These are phyloP conservation scores for Cryptococcus floricola DNA, from an alignment of 1,284 basidiomycete genomes.

Conservation along the genomic window DNA sequence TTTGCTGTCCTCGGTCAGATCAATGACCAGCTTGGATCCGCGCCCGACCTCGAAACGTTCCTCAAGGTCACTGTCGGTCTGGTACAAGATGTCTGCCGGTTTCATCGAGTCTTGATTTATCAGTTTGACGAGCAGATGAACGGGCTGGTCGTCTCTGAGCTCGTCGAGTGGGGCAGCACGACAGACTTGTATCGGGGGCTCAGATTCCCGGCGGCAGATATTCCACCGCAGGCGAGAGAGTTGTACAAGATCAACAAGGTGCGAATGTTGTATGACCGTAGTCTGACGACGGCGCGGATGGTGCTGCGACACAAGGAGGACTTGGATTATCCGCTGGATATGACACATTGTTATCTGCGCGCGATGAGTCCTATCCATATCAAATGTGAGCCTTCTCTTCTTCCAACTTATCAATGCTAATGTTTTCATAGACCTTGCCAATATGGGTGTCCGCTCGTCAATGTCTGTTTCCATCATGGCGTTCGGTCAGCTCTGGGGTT, in stretches of 20 bases:
- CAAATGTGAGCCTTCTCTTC: constrained; percentile 58
- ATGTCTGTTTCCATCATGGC: constrained; percentile 87
- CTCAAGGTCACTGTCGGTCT: constrained; percentile 75
- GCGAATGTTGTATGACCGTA: constrained; percentile 73
- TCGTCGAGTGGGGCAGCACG: constrained; percentile 76
- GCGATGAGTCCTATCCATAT: constrained; percentile 89
- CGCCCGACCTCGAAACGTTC: constrained; percentile 67
- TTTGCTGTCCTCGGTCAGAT: constrained; percentile 77
- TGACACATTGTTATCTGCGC: constrained; percentile 81
- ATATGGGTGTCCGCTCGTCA: constrained; percentile 75
- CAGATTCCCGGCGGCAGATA: constrained; percentile 59
- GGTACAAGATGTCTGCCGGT: constrained; percentile 76
- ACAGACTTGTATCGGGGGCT: constrained; percentile 66
- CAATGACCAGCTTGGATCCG: constrained; percentile 74
- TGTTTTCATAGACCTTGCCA: constrained; percentile 59
- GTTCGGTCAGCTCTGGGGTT: constrained; percentile 78
- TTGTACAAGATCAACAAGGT: constrained; percentile 68
- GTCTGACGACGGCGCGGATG: constrained; percentile 70
- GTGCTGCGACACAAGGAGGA: constrained; percentile 66
- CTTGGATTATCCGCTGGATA: constrained; percentile 71
- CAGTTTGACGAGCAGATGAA: constrained; percentile 58
- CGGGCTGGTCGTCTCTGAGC: constrained; percentile 72
- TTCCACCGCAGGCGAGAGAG: constrained; percentile 58
- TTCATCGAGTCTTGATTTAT: constrained; percentile 84
- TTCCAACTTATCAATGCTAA: neutral